Conservation (phyloP, 2,329 filamentous ascomycete species). For the Massarina eburnea region DNA sequence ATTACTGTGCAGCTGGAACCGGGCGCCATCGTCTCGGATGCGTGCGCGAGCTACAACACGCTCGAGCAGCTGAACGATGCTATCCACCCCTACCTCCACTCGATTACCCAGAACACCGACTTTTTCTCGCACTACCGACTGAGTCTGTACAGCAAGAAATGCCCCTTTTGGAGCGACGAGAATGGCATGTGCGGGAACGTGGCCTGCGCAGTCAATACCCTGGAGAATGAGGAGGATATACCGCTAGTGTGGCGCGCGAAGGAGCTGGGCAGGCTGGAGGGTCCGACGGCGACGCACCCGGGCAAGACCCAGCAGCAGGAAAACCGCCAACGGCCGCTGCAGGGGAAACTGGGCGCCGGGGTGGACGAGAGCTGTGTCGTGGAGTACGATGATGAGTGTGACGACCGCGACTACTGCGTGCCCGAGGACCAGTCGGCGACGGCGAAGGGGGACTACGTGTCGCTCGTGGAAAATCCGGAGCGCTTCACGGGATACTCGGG, state of each 20-base stretch:
- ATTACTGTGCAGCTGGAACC: constrained; percentile 72
- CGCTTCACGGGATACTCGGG: constrained; percentile 93
- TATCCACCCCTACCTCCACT: constrained; percentile 74
- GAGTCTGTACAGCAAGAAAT: constrained; percentile 91
- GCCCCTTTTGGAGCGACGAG: constrained; percentile 94
- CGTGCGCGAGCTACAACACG: constrained; percentile 89
- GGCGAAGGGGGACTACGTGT: constrained; percentile 94
- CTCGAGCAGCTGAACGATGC: constrained; percentile 81
- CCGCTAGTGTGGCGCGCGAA: constrained; percentile 88
- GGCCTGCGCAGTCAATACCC: constrained; percentile 90
- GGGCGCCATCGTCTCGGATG: constrained; percentile 85
- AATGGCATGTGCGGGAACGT: constrained; percentile 96
- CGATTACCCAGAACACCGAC: constrained; percentile 84
- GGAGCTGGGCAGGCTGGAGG: constrained; percentile 88
- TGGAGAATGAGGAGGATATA: constrained; percentile 94
- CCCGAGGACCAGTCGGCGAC: constrained; percentile 87
- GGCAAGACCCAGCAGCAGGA: constrained; percentile 72
- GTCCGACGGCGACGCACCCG: constrained; percentile 87
- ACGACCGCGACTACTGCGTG: constrained; percentile 94
- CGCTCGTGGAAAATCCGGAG: constrained; percentile 88
- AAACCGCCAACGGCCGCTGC: constrained; percentile 70
- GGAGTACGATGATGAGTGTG: constrained; percentile 96
- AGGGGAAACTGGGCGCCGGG: constrained; percentile 78
- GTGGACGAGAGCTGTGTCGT: constrained; percentile 96
- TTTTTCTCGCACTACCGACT: constrained; percentile 98